Percentiles rank a stretch among this genome's conserved stretches.
Conservation (phyloP, 1,284 basidiomycete genomes). For the Trametes pubescens region DNA sequence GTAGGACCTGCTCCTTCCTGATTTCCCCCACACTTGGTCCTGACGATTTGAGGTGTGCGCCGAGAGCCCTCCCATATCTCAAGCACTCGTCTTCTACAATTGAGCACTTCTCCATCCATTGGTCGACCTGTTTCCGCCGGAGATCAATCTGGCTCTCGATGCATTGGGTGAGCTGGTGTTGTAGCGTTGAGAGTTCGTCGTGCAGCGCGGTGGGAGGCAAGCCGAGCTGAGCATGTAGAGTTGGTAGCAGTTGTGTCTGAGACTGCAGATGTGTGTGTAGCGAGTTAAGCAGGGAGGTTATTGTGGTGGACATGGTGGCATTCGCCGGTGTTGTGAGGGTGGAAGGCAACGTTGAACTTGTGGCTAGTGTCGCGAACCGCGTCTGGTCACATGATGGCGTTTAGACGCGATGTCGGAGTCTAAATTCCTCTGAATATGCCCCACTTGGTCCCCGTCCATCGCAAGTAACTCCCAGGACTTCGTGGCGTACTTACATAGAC, state of each 20-base stretch:
- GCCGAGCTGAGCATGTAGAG: slow-evolving; percentile 74
- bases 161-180: slow-evolving; percentile 71
- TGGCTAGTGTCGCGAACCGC: slow-evolving; percentile 29
- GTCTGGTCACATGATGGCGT: slow-evolving; percentile 33
- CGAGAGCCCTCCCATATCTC: slow-evolving; percentile 71
- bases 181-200: slow-evolving; percentile 72
- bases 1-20: slow-evolving; percentile 65
- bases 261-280: slow-evolving; percentile 78
- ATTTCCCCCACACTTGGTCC: slow-evolving; percentile 68
- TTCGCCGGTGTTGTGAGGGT: slow-evolving; percentile 28
- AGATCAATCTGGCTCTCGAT: slow-evolving; percentile 74
- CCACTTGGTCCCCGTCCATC: too few relatives aligned
- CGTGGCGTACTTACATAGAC: too few relatives aligned
- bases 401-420: slow-evolving; percentile 6
- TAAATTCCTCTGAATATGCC: not conserved
- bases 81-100: slow-evolving; percentile 68
- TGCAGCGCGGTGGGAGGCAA: slow-evolving; percentile 76
- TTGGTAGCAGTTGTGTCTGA: slow-evolving; percentile 78
- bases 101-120: slow-evolving; percentile 72
- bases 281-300: slow-evolving; percentile 75
- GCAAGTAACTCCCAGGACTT: too few relatives aligned
- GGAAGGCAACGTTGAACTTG: slow-evolving; percentile 30
- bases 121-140: slow-evolving; percentile 72
- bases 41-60: slow-evolving; percentile 70
- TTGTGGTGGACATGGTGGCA: slow-evolving; percentile 40